Base-by-base conservation (phyloP, 768 basidiomycete genomes). In the Lactifluus hygrophoroides region DNA sequence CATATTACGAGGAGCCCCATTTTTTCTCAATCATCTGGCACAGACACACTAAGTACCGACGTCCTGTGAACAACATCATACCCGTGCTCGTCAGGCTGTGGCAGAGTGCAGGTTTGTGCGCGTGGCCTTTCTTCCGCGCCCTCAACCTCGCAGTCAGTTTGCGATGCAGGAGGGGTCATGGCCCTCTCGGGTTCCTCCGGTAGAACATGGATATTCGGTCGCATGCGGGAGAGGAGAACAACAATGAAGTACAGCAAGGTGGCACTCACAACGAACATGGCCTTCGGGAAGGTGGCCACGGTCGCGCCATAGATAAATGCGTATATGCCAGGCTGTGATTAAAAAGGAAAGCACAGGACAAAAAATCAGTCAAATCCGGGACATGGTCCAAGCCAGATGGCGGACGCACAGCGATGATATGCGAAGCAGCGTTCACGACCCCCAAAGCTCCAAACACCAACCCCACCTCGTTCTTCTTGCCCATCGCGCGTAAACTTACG, bases 371-470 rank as follows among this genome's bases (percentile, higher is more conserved):
- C 14, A 16, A 5, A 32, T 51, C 25, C 27, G 17, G 11, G 21
- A 30, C 9, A 27, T n/a, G 9, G 25, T 13, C 21, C 17, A 19
- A 37, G n/a, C 11, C 19, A 49, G 7, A 3, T 10, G 6, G 7
- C 25, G 28, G 32, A 62, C 64, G 40, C 35, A 64, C 64, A 13
- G 64, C 64, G 16, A 64, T 11, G 19, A 63, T 64, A 5, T 64
- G 64, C 5, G 61, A 63, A 27, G 57, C 43, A 21, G 64, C 61
- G 25, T 64, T 64, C 8, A 37, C 54, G n/a, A 64, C 17, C 3
- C 64, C 64, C 32, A 64, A 44, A 17, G 61, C 64, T n/a, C 64
- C 64, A 49, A 64, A 64, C 3, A 64, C 61, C 23, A 64, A 57
- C 16, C 64, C 64, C 13, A 63, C 38, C 42, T 64, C 64, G 37